Evolutionary conservation across 768 basidiomycete species (phyloP).

Genomic region (Podaxis pistillaris): DNA sequence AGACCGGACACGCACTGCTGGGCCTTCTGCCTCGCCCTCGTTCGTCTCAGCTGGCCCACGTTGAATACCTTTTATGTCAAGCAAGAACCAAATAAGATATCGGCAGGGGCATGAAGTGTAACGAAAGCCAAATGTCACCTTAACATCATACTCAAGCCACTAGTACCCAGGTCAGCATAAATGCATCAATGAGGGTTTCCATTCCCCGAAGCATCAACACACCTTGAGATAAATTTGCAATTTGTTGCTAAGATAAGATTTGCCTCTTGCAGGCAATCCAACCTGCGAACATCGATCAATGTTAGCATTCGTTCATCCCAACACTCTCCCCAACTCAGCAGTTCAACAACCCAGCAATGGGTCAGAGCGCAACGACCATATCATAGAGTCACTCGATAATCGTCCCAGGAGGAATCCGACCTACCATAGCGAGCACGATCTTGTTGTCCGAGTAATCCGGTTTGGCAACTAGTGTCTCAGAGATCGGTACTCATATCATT

Average conservation of each 20-base stretch:
- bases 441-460: conserved; percentile 99
- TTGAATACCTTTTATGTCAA: conserved; percentile 80
- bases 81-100: neutral
- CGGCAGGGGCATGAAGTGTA: neutral
- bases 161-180: conserved; percentile 29
- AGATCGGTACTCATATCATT: conserved; percentile 7
- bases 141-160: conserved; percentile 99
- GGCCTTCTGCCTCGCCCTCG: conserved; percentile 79
- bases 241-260: conserved; percentile 98
- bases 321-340: neutral
- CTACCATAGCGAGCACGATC: conserved; percentile 96
- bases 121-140: conserved; percentile 42
- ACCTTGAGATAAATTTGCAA: conserved; percentile 95
- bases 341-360: conserved; percentile 1
- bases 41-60: conserved; percentile 90
- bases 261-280: conserved; percentile 95
- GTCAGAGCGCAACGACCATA: neutral
- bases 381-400: neutral
- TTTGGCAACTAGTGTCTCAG: conserved; percentile 66
- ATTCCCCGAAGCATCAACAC: conserved; percentile 20
- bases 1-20: conserved; percentile 50
- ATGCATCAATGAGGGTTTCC: conserved; percentile 10
- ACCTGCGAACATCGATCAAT: conserved; percentile 50
- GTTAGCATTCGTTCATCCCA: neutral
- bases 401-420: conserved; percentile 7